These are phyloP conservation scores for Leccinum variicolor DNA, from an alignment of 768 basidiomycete genomes.

Conservation along the genomic window DNA sequence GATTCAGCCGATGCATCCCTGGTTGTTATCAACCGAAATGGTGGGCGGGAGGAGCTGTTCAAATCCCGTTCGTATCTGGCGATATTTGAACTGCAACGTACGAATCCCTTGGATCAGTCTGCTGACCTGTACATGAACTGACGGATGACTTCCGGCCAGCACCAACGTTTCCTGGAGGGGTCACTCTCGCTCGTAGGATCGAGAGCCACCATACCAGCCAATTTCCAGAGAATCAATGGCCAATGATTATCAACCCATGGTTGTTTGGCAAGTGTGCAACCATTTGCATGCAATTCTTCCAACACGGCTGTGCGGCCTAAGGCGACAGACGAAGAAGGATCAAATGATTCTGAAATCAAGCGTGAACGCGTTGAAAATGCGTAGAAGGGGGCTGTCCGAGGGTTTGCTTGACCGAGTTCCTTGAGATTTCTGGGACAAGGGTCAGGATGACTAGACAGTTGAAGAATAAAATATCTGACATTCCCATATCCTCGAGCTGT, in stretches of 20 bases:
- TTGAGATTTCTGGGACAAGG: slow-evolving; percentile 40
- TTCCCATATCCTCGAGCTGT: slow-evolving; percentile 48
- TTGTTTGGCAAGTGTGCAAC: slow-evolving; percentile 66
- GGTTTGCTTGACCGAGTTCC: slow-evolving; percentile 55
- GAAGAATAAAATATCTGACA: slow-evolving; percentile 38
- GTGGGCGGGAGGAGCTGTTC: slow-evolving; percentile 72
- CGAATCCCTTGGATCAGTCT: not conserved
- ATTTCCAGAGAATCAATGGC: slow-evolving; percentile 89
- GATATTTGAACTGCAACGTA: not conserved
- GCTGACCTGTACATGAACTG: slow-evolving; percentile 84
- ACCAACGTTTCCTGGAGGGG: slow-evolving; percentile 60
- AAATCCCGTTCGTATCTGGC: slow-evolving; percentile 86
- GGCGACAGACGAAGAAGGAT: slow-evolving; percentile 16
- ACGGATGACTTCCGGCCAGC: slow-evolving; percentile 73
- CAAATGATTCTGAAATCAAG: slow-evolving; percentile 21
- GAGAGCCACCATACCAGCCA: slow-evolving; percentile 77
- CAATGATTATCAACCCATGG: slow-evolving; percentile 94
- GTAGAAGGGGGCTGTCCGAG: slow-evolving; percentile 54
- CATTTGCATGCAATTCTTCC: slow-evolving; percentile 48
- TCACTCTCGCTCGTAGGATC: slow-evolving; percentile 59
- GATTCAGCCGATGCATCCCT: slow-evolving; percentile 76
- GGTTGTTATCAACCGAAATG: slow-evolving; percentile 76
- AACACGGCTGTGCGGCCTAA: slow-evolving; percentile 57
- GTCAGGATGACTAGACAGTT: slow-evolving; percentile 1
- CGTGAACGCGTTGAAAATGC: slow-evolving; percentile 46